These are phyloP conservation scores for Rhizopus stolonifer DNA, from an alignment of 371 early-diverging fungal genomes.

Conservation along the genomic window DNA sequence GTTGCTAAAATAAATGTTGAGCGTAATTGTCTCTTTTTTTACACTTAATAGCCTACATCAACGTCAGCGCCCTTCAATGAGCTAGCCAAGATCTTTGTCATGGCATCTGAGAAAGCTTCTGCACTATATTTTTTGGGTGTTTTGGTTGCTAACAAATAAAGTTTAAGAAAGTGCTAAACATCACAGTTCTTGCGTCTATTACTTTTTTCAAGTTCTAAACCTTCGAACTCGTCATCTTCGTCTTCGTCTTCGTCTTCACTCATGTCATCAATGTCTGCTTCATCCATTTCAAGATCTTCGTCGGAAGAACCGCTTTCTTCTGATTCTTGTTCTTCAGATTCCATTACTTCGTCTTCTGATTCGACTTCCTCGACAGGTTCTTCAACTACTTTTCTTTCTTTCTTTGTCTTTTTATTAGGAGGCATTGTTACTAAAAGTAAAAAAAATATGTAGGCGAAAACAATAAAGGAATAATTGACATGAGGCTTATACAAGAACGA, in stretches of 20 bases:
- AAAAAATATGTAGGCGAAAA: not conserved
- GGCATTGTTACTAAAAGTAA: not conserved
- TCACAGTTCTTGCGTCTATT: not conserved
- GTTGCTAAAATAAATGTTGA: slow-evolving; percentile 39
- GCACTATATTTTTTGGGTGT: slow-evolving; percentile 47
- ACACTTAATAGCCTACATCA: not conserved
- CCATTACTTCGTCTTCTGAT: slow-evolving; percentile 14
- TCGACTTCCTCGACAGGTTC: slow-evolving; percentile 11
- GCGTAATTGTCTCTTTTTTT: not conserved
- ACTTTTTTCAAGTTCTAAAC: slow-evolving; percentile 6
- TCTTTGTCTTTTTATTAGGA: slow-evolving; percentile 2
- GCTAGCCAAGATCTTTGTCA: slow-evolving; percentile 68
- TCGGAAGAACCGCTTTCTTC: slow-evolving; percentile 2
- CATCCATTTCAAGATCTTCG: slow-evolving; percentile 21
- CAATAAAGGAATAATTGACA: not conserved
- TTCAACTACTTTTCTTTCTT: slow-evolving; percentile 6
- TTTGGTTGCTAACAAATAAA: slow-evolving; percentile 12
- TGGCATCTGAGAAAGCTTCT: slow-evolving; percentile 61
- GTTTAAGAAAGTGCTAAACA: not conserved
- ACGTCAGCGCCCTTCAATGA: slow-evolving; percentile 51
- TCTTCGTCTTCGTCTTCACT: slow-evolving; percentile 6
- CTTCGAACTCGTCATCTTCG: slow-evolving; percentile 13
- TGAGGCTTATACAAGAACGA: not conserved
- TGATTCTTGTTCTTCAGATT: slow-evolving; percentile 1
- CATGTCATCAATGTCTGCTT: slow-evolving; percentile 16